Conservation (phyloP, 805 yeast species). For the Saturnispora halmiae region DNA sequence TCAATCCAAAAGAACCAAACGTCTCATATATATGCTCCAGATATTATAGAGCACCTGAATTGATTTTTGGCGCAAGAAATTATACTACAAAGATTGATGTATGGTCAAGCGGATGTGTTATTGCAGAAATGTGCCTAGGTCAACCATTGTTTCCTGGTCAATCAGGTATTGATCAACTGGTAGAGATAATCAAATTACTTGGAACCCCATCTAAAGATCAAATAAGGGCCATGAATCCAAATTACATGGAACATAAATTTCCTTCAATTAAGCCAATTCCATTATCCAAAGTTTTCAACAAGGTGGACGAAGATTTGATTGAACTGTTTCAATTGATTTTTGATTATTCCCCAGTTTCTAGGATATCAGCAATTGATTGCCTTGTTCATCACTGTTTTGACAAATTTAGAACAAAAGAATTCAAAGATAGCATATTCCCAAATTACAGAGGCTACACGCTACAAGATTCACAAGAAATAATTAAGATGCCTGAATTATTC, state of each 20-base stretch:
- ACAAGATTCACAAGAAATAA: constrained; percentile 22
- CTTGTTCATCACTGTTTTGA: constrained; percentile 47
- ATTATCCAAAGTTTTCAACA: constrained; percentile 54
- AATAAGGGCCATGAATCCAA: constrained; percentile 90
- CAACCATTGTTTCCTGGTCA: constrained; percentile 98
- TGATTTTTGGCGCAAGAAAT: constrained; percentile 93
- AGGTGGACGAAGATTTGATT: constrained; percentile 43
- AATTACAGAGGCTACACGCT: constrained; percentile 35
- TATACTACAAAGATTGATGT: constrained; percentile 94
- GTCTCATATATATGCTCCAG: constrained; percentile 95
- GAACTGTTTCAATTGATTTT: constrained; percentile 47
- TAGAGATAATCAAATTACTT: constrained; percentile 88
- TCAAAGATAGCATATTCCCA: constrained; percentile 19
- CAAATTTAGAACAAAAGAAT: constrained; percentile 34
- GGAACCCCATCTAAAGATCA: constrained; percentile 94
- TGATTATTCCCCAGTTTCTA: constrained; percentile 58
- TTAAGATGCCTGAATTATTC: constrained; percentile 38
- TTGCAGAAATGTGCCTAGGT: constrained; percentile 92
- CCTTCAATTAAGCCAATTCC: constrained; percentile 80
- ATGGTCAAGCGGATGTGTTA: constrained; percentile 97
- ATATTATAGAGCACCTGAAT: constrained; percentile 95
- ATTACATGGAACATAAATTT: constrained; percentile 94
- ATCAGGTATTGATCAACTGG: constrained; percentile 93
- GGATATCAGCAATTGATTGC: constrained; percentile 51
- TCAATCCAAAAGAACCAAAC: constrained; percentile 86